phyloP scores from a whole-genome alignment of 2,329 filamentous ascomycete genomes.

The Penicillium sp. region DNA sequence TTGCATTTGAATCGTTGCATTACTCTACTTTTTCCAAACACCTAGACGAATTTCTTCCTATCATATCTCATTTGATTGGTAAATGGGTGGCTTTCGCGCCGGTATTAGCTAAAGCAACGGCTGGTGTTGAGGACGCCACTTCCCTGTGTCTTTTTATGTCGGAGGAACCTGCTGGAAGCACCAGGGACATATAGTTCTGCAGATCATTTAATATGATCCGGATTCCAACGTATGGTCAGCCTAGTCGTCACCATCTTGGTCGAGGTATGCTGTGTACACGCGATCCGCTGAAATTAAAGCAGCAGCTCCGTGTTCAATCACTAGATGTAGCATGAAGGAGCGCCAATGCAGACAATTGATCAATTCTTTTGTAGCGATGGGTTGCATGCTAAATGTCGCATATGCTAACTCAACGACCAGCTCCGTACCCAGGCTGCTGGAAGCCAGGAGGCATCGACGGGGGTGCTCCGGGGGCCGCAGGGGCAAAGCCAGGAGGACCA shows the following conservation, averaged over 20 bases:
- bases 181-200: too few relatives aligned
- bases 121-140: background rate
- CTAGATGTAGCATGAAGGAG: constrained; percentile 18
- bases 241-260: background rate
- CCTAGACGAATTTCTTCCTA: background rate
- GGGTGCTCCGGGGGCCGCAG: constrained; percentile 38
- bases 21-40: background rate
- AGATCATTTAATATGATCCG: constrained; percentile 1
- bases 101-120: background rate
- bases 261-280: background rate
- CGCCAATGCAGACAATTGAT: background rate
- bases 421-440: constrained; percentile 48
- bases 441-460: constrained; percentile 52
- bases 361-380: background rate
- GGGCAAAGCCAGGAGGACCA: constrained; percentile 57
- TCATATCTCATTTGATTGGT: constrained; percentile 6
- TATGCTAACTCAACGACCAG: constrained; percentile 41
- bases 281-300: background rate
- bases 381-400: background rate
- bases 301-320: constrained; percentile 7
- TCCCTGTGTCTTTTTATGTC: constrained; percentile 1
- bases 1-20: background rate
- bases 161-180: background rate
- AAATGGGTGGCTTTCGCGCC: background rate
- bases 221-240: constrained; percentile 4